Percentiles rank a stretch among this genome's conserved stretches.
These are phyloP conservation scores for Agrocybe praecox DNA, from an alignment of 768 basidiomycete genomes.

Conservation along the genomic window DNA sequence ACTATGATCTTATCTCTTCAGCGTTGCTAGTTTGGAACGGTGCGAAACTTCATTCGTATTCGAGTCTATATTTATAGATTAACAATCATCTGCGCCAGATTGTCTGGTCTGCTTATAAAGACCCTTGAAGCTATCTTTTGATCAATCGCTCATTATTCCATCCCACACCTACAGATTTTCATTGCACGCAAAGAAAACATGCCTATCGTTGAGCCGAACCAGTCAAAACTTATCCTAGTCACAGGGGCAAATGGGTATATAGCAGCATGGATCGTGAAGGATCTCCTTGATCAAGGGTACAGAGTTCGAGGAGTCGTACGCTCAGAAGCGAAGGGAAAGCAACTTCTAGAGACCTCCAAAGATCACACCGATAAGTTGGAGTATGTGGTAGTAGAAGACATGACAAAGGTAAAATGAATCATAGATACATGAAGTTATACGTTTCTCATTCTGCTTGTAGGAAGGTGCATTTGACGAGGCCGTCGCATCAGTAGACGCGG, in stretches of 20 bases:
- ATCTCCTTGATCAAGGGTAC: neutral
- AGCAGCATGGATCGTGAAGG: neutral
- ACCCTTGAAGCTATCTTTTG: too few relatives aligned
- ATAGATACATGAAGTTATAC: too few relatives aligned
- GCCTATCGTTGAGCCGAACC: neutral
- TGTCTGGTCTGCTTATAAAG: too few relatives aligned
- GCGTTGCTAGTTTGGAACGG: too few relatives aligned
- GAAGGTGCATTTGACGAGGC: conserved; percentile 77
- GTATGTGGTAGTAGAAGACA: neutral
- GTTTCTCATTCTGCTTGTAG: conserved; percentile 31
- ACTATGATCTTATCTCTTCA: too few relatives aligned
- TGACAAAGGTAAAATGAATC: neutral
- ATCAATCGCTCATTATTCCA: too few relatives aligned
- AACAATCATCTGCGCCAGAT: too few relatives aligned
- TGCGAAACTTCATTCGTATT: too few relatives aligned
- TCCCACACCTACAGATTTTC: too few relatives aligned
- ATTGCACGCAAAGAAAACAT: too few relatives aligned
- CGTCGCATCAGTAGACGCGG: conserved; percentile 73
- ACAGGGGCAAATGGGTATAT: neutral
- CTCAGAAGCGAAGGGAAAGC: neutral
- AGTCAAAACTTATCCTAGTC: neutral
- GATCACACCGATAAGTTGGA: neutral
- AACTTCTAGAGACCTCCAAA: neutral
- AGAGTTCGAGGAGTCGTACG: neutral
- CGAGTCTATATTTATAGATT: too few relatives aligned